Evolutionary conservation across 495 filamentous ascomycete genomes (phyloP).

Genomic region (Stereocaulon alpinum): DNA sequence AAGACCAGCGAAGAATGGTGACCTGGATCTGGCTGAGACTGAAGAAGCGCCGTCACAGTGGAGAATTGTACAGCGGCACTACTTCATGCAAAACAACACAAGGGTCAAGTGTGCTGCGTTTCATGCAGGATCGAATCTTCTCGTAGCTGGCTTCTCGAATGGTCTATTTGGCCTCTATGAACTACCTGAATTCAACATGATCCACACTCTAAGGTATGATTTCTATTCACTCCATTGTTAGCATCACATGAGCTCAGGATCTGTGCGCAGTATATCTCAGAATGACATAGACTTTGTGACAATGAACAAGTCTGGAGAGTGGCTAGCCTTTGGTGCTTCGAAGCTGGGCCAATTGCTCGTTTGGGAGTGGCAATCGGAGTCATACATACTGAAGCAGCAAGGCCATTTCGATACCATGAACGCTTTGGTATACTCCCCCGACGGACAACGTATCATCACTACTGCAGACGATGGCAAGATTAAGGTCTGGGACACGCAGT

Average conservation of each 20-base stretch:
- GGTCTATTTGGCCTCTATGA: constrained; percentile 91
- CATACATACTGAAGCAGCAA: constrained; percentile 97
- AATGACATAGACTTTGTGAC: constrained; percentile 90
- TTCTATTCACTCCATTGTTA: neutral
- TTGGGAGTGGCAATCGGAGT: constrained; percentile 99
- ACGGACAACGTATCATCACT: constrained; percentile 85
- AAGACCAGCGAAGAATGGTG: constrained; percentile 37
- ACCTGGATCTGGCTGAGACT: constrained; percentile 48
- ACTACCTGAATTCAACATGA: constrained; percentile 91
- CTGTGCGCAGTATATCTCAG: constrained; percentile 68
- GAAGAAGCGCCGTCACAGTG: constrained; percentile 55
- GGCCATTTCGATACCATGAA: constrained; percentile 98
- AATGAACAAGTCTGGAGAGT: constrained; percentile 87
- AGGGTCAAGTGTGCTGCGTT: constrained; percentile 81
- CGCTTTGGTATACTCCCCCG: constrained; percentile 81
- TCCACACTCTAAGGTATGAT: constrained; percentile 63
- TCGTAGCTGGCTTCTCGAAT: constrained; percentile 90
- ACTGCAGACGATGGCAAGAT: constrained; percentile 93
- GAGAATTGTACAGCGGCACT: constrained; percentile 79
- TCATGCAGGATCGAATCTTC: constrained; percentile 71
- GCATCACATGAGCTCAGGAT: constrained; percentile 21
- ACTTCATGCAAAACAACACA: constrained; percentile 83
- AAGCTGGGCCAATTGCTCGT: constrained; percentile 89
- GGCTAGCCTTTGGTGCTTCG: constrained; percentile 96
- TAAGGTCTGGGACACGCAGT: constrained; percentile 94